Evolutionary conservation across 768 basidiomycete genomes (phyloP), one percentile per base, ranked within the genome.

Genomic region (Trametes villosa): DNA sequence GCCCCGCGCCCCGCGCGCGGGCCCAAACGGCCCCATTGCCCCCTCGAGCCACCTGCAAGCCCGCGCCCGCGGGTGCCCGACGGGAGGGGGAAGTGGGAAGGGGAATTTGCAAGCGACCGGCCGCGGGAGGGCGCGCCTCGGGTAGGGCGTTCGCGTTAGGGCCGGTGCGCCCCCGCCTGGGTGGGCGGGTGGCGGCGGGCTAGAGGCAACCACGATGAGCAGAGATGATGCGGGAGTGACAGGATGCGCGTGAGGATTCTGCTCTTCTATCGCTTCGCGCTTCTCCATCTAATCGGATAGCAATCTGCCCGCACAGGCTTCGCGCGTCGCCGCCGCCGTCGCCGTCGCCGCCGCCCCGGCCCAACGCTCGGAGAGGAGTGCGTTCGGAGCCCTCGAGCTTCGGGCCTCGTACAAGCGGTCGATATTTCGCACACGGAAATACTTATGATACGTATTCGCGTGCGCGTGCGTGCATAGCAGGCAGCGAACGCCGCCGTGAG

Each of bases 211-310:
- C 40, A n/a, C 15, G 44, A 45, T 18, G 47, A 31, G 30, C 30
- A 29, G 6, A 20, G 33, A 20, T 13, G 40, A 5, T 5, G 42
- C n/a, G 42, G 42, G 20, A 20, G 5, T 22, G 9, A 17, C 40
- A 7, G 42, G 42, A 42, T 33, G 8, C 40, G 53, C 53, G 53
- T 44, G 53, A 54, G 53, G 53, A 41, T 38, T 54, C 52, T 40
- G 40, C 30, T 30, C 53, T 54, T 54, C 53, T 55, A 55, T 55
- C 46, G 36, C 47, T 34, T 13, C 56, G 22, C 18, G 56, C 56
- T 57, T 57, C 56, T 50, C 48, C 33, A 57, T 57, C 56, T 41
- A 40, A 57, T 57, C 47, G 15, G 56, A 57, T 57, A 49, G 20
- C 56, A 31, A 49, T 49, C 36, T 38, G 34, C n/a, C n/a, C n/a